Evolutionary conservation across 2,329 filamentous ascomycete genomes (phyloP), one percentile per base, ranked within the genome.

Genomic region (Alternaria ethzedia): DNA sequence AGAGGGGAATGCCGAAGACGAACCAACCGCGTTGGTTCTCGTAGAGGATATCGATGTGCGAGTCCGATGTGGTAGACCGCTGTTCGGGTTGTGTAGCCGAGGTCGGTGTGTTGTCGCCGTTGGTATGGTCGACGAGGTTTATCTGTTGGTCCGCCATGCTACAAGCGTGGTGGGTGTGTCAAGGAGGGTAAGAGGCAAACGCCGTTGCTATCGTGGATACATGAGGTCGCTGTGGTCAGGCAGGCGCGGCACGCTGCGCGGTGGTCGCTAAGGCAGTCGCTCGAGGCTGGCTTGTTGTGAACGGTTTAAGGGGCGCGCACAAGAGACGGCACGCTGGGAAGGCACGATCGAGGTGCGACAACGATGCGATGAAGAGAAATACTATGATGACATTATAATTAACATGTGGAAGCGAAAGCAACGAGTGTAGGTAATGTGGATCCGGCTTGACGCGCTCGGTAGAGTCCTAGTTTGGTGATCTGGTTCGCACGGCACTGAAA

Each of bases 11-110:
- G 26, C 96, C 95, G 73, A 95, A 98, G 65, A 97, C 84, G 75
- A 97, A 97, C 43, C 89, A 90, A 11, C 96, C 96, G 61, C 96
- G 88, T 82, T 99, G 92, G 75, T 99, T 99, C 79, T 99, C 96
- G 80, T 97, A 98, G 0, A 99, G 84, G 6, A 98, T 87, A 67
- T 99, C 96, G 64, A 98, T 76, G 66, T 79, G 73, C 13, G 72
- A 74, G 57, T 73, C 70, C 36, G 71, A 65, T 11, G 68, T 71
- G 13, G 59, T 61, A 43, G 68, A 65, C 13, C 67, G 66, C 30
- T 59, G 64, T 59, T 71, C 67, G 17, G 60, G 32, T 26, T 59
- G 60, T 20, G 72, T 43, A 51, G 65, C 66, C 17, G 61, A 62
- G 10, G 71, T 70, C 12, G 74, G 71, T 21, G 70, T 72, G 23